Evolutionary conservation across 306 rosid genomes (phyloP).

Genomic region (Trifolium repens): DNA sequence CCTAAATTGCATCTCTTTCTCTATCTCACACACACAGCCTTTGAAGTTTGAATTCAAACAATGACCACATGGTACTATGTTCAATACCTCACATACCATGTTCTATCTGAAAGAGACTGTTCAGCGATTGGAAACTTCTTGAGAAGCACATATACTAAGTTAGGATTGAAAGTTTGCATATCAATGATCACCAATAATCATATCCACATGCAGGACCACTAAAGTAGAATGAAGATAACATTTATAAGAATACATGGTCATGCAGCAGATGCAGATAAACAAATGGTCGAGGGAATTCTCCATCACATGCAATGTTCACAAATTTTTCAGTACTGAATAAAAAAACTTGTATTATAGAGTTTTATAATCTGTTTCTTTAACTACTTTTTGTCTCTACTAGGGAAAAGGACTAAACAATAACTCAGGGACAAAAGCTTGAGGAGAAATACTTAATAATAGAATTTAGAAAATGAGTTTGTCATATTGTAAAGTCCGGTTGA

Average conservation of each 20-base stretch:
- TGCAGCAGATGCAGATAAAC: constrained; percentile 24
- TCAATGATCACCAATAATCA: constrained; percentile 31
- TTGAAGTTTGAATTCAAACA: constrained; percentile 56
- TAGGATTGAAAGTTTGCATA: constrained; percentile 42
- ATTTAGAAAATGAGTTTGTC: neutral
- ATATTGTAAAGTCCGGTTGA: neutral
- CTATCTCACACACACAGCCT: neutral
- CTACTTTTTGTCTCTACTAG: constrained; percentile 6
- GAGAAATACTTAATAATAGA: neutral
- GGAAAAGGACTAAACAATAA: neutral
- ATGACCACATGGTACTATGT: constrained; percentile 54
- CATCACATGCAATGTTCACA: constrained; percentile 29
- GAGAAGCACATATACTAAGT: constrained; percentile 40
- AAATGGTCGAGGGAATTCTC: constrained; percentile 6
- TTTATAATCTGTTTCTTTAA: neutral
- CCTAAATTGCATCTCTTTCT: constrained; percentile 37
- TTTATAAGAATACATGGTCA: constrained; percentile 30
- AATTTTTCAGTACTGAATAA: constrained; percentile 3
- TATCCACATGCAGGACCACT: constrained; percentile 55
- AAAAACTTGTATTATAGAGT: neutral
- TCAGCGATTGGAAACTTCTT: constrained; percentile 44
- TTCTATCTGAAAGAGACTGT: constrained; percentile 60
- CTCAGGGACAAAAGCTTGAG: neutral
- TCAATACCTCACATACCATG: constrained; percentile 54
- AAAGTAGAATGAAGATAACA: constrained; percentile 30